Conservation (phyloP, 163 green algal species). For the Scenedesmus sp. region DNA sequence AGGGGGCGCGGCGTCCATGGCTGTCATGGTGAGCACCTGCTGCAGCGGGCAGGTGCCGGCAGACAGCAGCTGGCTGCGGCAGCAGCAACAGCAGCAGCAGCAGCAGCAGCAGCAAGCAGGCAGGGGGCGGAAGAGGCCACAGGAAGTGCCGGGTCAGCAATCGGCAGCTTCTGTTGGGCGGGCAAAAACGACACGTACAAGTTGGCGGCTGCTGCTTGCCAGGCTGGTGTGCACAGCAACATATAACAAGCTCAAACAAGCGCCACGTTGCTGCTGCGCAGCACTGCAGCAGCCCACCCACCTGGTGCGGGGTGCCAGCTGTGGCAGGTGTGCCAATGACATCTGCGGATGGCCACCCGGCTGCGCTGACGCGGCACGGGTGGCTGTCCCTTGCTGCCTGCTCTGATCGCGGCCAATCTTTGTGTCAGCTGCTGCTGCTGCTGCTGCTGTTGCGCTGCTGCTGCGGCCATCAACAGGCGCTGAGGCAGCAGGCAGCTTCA, state of each 20-base stretch:
- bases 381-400: background rate
- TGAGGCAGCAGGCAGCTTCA: background rate
- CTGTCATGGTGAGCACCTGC: background rate
- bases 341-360: background rate
- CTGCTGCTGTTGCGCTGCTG: background rate
- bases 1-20: background rate
- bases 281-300: background rate
- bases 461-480: background rate
- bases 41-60: background rate
- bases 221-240: background rate
- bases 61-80: background rate
- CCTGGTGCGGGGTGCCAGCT: background rate
- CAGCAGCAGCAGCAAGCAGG: background rate
- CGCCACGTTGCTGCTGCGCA: background rate
- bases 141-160: background rate
- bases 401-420: background rate
- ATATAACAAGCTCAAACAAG: background rate
- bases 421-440: background rate
- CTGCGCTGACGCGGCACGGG: background rate
- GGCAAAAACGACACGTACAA: background rate
- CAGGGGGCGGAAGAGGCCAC: too few relatives aligned
- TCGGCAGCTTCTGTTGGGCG: background rate
- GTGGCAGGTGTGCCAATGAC: background rate
- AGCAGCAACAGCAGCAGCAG: background rate
- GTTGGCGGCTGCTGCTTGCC: too few relatives aligned